phyloP scores from a whole-genome alignment of 176 grass and related monocot species.

The Rhynchospora breviuscula region DNA sequence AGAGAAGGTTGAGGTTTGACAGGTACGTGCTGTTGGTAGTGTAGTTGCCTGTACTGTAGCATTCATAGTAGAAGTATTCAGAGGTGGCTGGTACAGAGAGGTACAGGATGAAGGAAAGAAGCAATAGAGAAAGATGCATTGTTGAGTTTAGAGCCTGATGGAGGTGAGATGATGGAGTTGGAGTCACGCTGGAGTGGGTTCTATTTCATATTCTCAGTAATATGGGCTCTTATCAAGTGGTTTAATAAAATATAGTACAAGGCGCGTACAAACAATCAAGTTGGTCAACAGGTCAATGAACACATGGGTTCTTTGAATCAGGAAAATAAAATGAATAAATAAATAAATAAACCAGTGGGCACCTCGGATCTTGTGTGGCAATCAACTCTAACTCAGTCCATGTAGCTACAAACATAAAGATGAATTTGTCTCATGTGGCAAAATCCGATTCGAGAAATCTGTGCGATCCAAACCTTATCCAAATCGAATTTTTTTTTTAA shows the following conservation, averaged over 20 bases:
- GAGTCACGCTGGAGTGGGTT: too few relatives aligned
- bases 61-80: neutral
- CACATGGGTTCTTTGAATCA: too few relatives aligned
- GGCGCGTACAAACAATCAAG: neutral
- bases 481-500: too few relatives aligned
- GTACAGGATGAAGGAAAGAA: neutral
- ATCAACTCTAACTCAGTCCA: neutral
- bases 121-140: neutral
- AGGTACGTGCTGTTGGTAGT: slow-evolving; percentile 24
- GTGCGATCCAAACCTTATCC: too few relatives aligned
- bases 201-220: neutral
- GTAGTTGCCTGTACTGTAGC: slow-evolving; percentile 5
- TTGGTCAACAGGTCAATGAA: neutral
- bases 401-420: neutral
- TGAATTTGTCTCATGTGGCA: too few relatives aligned
- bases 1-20: slow-evolving; percentile 8
- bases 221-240: too few relatives aligned
- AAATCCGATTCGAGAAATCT: too few relatives aligned
- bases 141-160: neutral
- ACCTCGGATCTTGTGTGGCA: neutral
- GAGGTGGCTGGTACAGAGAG: neutral
- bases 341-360: neutral
- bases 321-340: too few relatives aligned
- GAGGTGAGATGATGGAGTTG: neutral
- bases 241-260: neutral